Base-by-base conservation (phyloP, 306 rosid species). In the Crotalaria pallida region DNA sequence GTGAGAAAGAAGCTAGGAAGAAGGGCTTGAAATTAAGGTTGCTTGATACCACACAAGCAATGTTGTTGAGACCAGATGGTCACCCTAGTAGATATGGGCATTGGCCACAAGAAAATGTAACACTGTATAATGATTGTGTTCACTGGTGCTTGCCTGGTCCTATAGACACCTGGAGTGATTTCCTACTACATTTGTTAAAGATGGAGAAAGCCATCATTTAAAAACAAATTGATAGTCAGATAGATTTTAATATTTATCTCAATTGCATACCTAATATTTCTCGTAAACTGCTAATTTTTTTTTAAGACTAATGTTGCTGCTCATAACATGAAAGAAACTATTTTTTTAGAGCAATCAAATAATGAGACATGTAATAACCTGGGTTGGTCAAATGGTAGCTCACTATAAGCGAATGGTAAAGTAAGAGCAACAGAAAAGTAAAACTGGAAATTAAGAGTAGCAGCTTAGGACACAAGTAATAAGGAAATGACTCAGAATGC, bases 91-190 rank as follows among this genome's bases (percentile, higher is more conserved):
- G 58, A 43, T 88, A 81, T 71, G 96, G 98, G 3, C 98, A 90
- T 64, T 81, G 83, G 92, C 81, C 96, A 2, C 10, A 86, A 13
- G 90, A 80, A 7, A 90, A 90, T 26, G 96, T 82, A 50, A 90
- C 90, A 6, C 21, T 88, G 69, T 84, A 84, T 57, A 90, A 90
- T 58, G 98, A 94, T 50, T 94, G 98, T 74, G 90, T 90, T 19
- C 98, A 94, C 58, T 94, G 96, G 96, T 89, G 96, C 66, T 66
- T 89, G 78, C 96, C 96, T 0, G 96, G 98, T 0, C 96, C 98
- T 6, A 86, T 92, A 17, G 98, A 88, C 29, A 78, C 87, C 1
- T 92, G 95, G 98, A 84, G 84, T 71, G 96, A 92, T 82, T 83
- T 92, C 80, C 58, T 89, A 58, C 66, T 92, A 19, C 80, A 92